phyloP scores from a whole-genome alignment of 148 eudicot genomes.

The Nepenthes mirabilis region DNA sequence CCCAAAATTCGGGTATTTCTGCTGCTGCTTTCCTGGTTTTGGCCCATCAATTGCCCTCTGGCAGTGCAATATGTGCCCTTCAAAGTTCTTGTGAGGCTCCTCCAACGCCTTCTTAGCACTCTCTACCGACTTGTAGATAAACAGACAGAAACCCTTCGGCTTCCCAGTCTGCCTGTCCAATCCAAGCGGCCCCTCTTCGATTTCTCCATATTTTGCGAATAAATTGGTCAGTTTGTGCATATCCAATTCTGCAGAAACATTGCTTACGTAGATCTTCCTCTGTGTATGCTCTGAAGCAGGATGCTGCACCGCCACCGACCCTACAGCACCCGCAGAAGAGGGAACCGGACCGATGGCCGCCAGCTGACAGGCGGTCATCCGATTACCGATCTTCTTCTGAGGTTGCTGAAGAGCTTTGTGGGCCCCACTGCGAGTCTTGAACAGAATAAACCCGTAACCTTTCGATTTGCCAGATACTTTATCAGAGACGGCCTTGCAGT shows the following conservation, averaged over 20 bases:
- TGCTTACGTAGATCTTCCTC: slow-evolving; percentile 86
- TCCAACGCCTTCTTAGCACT: slow-evolving; percentile 68
- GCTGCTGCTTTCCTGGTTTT: slow-evolving; percentile 40
- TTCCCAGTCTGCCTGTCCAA: slow-evolving; percentile 76
- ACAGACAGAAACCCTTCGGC: slow-evolving; percentile 81
- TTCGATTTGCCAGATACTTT: slow-evolving; percentile 71
- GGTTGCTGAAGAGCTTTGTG: slow-evolving; percentile 54
- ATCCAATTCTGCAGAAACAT: slow-evolving; percentile 76
- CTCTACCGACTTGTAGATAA: slow-evolving; percentile 61
- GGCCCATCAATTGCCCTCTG: slow-evolving; percentile 87
- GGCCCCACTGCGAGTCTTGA: slow-evolving; percentile 57
- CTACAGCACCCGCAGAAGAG: slow-evolving; percentile 10
- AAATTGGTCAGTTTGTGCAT: slow-evolving; percentile 37
- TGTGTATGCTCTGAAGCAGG: slow-evolving; percentile 66
- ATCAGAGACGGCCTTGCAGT: slow-evolving; percentile 69
- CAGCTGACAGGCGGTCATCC: slow-evolving; percentile 76
- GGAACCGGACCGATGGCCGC: slow-evolving; percentile 81
- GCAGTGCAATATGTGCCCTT: slow-evolving; percentile 58
- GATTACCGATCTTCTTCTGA: slow-evolving; percentile 69
- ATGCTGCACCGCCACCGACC: slow-evolving; percentile 4
- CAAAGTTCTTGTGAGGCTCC: slow-evolving; percentile 82
- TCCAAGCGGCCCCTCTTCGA: slow-evolving; percentile 93
- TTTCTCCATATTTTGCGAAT: slow-evolving; percentile 72
- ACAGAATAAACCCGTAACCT: slow-evolving; percentile 78
- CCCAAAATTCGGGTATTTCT: slow-evolving; percentile 27